These are phyloP conservation scores for Diacronema lutheri DNA, from an alignment of 78 protist species.

Conservation along the genomic window DNA sequence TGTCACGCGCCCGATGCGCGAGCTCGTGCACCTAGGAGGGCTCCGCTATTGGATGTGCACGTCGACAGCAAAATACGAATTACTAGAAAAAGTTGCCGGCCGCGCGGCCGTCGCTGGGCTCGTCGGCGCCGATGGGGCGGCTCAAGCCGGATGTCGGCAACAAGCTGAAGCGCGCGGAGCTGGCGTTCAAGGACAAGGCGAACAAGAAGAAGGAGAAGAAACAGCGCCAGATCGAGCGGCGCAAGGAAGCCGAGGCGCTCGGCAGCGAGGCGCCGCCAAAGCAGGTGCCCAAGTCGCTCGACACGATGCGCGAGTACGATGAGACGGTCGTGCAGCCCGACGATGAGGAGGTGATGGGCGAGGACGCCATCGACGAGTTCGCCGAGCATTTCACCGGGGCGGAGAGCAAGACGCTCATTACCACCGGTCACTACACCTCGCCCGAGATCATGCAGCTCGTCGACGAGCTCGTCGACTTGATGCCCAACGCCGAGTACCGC, in stretches of 20 bases:
- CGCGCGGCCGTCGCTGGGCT: too few species aligned
- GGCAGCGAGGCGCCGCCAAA: neutral
- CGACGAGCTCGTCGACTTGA: conserved; percentile 26
- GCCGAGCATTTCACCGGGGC: conserved; percentile 12
- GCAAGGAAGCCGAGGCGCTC: conserved; percentile 22
- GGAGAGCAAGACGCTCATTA: conserved; percentile 34
- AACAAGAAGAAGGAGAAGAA: too few species aligned
- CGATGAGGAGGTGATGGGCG: conserved; percentile 75
- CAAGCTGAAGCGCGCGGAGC: too few species aligned
- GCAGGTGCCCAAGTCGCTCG: conserved; percentile 76
- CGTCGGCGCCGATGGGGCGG: too few species aligned
- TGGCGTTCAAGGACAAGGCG: too few species aligned
- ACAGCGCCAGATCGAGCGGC: neutral
- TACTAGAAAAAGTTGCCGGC: too few species aligned
- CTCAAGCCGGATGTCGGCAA: too few species aligned
- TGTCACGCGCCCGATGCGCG: too few species aligned
- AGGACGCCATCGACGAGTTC: conserved; percentile 42
- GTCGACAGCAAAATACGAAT: too few species aligned
- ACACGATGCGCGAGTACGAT: conserved; percentile 68
- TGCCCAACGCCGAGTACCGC: conserved; percentile 72
- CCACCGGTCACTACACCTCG: conserved; percentile 28
- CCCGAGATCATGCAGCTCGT: neutral
- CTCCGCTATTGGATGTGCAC: too few species aligned
- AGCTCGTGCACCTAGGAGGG: too few species aligned
- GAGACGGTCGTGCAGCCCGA: conserved; percentile 70